A percentile compares a stretch with the other conserved stretches of the same genome.
phyloP scores from a whole-genome alignment of 2,329 filamentous ascomycete genomes.

The Phialemonium atrogriseum region DNA sequence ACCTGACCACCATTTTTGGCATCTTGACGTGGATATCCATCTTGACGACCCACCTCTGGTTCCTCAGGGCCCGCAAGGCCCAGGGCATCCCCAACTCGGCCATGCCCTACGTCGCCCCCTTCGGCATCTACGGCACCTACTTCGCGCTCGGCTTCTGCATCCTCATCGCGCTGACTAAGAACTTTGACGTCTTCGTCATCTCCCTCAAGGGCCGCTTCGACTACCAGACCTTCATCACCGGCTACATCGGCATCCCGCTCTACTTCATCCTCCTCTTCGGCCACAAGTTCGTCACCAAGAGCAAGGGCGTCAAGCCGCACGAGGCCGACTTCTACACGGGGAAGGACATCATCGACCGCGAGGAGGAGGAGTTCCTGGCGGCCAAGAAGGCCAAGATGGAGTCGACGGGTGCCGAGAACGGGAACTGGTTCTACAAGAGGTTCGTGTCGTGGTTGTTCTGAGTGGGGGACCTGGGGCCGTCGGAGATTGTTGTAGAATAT shows the following conservation, averaged over 20 bases:
- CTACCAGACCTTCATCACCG: conserved; percentile 70
- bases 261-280: conserved; percentile 63
- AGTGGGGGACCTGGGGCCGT: too few species aligned
- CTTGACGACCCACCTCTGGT: conserved; percentile 59
- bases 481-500: too few species aligned
- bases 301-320: conserved; percentile 44
- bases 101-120: conserved; percentile 59
- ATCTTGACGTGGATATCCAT: conserved; percentile 61
- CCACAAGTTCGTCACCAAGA: conserved; percentile 52
- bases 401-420: conserved; percentile 11
- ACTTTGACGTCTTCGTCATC: conserved; percentile 63
- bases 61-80: conserved; percentile 52
- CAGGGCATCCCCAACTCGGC: conserved; percentile 47
- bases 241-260: conserved; percentile 68
- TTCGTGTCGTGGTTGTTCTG: conserved; percentile 15
- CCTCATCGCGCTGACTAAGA: conserved; percentile 74
- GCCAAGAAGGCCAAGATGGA: conserved; percentile 29
- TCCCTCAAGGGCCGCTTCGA: conserved; percentile 44
- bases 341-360: conserved; percentile 64
- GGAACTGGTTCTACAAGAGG: conserved; percentile 18
- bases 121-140: conserved; percentile 63
- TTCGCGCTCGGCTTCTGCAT: conserved; percentile 61
- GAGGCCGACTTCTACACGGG: conserved; percentile 63
- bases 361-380: conserved; percentile 62
- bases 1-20: conserved; percentile 59